These are phyloP conservation scores for Stellera chamaejasme DNA, from an alignment of 345 rosid genomes.

Conservation along the genomic window DNA sequence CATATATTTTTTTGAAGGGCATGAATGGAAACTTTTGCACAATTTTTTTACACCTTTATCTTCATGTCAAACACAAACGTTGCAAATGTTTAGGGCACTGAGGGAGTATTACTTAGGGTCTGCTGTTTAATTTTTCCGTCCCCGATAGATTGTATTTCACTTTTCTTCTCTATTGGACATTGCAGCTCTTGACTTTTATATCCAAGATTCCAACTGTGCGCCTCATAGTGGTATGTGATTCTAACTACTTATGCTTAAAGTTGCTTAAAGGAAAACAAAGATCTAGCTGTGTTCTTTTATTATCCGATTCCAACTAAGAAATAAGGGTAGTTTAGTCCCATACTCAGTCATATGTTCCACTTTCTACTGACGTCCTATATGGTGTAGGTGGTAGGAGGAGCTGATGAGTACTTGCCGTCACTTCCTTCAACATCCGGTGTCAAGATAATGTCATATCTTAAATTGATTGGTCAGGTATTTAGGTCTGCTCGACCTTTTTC, in stretches of 20 bases:
- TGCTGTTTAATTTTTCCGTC: too few relatives aligned
- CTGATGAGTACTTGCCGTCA: conserved; percentile 54
- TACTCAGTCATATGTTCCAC: not conserved
- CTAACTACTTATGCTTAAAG: not conserved
- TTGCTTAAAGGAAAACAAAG: conserved; percentile 1
- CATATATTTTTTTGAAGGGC: too few relatives aligned
- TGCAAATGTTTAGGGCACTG: too few relatives aligned
- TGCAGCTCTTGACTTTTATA: conserved; percentile 72
- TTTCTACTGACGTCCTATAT: conserved; percentile 12
- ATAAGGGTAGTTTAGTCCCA: too few relatives aligned
- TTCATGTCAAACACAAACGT: too few relatives aligned
- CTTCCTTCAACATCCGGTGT: conserved; percentile 53
- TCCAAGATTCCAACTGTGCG: conserved; percentile 65
- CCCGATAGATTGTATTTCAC: not conserved
- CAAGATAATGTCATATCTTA: conserved; percentile 48
- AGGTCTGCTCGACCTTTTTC: not conserved
- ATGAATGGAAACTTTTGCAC: too few relatives aligned
- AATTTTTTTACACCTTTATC: too few relatives aligned
- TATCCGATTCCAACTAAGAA: not conserved
- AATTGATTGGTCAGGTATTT: conserved; percentile 54
- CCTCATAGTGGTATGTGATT: conserved; percentile 64
- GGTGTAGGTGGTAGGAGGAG: conserved; percentile 75
- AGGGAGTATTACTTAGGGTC: too few relatives aligned
- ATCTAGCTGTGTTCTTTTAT: not conserved
- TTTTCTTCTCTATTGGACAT: conserved; percentile 9